Conservation (phyloP, 306 rosid genomes). For the Mimosa pudica region DNA sequence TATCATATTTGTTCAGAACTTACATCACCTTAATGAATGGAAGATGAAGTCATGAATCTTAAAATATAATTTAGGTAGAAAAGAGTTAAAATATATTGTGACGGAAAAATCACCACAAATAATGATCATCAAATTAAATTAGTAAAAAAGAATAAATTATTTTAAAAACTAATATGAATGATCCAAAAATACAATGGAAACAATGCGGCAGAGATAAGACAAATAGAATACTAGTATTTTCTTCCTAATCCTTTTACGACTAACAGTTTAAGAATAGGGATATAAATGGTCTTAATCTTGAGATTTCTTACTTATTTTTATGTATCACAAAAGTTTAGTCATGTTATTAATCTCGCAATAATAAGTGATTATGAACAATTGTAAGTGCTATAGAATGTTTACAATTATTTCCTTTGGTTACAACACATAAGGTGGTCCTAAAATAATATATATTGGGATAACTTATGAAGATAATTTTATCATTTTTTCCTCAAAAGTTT, state of each 20-base stretch:
- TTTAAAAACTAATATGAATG: background rate
- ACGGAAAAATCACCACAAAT: too few relatives aligned
- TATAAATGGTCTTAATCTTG: too few relatives aligned
- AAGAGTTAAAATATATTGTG: background rate
- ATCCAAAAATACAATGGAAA: background rate
- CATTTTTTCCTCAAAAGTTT: background rate
- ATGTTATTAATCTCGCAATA: background rate
- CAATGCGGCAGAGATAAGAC: background rate
- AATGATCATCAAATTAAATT: background rate
- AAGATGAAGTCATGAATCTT: background rate
- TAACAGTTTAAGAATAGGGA: too few relatives aligned
- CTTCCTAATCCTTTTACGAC: too few relatives aligned
- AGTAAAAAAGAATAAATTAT: too few relatives aligned
- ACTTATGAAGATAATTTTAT: background rate
- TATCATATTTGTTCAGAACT: background rate
- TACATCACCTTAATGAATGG: background rate
- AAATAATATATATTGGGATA: background rate
- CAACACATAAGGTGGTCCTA: background rate
- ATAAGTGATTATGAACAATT: background rate
- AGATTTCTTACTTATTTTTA: too few relatives aligned
- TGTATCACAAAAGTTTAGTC: background rate
- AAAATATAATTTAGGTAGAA: too few relatives aligned
- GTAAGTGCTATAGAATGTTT: background rate
- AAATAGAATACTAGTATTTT: too few relatives aligned
- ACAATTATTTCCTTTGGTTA: background rate